Percentiles rank a stretch among this genome's conserved stretches.
These are phyloP conservation scores for Torulaspora indica DNA, from an alignment of 805 yeast species.

Conservation along the genomic window DNA sequence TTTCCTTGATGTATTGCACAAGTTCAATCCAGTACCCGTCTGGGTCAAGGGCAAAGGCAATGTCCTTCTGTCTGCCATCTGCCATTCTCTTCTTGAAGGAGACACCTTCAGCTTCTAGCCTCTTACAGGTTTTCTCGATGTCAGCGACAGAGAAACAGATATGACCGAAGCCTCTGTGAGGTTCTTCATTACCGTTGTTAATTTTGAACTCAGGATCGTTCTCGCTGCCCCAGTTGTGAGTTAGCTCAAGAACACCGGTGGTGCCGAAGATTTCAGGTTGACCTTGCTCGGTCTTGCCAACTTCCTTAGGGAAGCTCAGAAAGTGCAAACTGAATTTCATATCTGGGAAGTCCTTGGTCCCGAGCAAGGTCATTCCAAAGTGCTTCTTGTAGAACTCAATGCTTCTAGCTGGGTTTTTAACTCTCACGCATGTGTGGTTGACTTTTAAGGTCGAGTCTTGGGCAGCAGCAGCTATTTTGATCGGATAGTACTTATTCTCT, in stretches of 20 bases:
- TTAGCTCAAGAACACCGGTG: conserved; percentile 73
- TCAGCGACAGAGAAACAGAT: conserved; percentile 84
- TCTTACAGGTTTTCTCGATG: conserved; percentile 55
- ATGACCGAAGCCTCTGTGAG: conserved; percentile 91
- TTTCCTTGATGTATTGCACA: conserved; percentile 46
- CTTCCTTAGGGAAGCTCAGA: conserved; percentile 44
- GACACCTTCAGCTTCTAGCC: conserved; percentile 58
- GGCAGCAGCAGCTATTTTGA: conserved; percentile 22
- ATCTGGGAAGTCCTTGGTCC: conserved; percentile 48
- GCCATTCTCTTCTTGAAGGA: conserved; percentile 73
- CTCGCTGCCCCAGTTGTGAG: conserved; percentile 75
- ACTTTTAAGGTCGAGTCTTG: conserved; percentile 33
- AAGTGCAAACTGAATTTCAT: conserved; percentile 63
- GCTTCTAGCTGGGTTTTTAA: conserved; percentile 73
- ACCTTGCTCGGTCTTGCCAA: conserved; percentile 41
- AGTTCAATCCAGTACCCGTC: conserved; percentile 97
- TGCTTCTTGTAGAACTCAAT: conserved; percentile 66
- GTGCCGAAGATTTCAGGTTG: conserved; percentile 29
- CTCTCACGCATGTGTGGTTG: conserved; percentile 74
- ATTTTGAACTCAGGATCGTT: conserved; percentile 49
- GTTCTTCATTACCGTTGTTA: conserved; percentile 80
- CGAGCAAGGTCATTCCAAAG: conserved; percentile 67
- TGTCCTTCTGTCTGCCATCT: conserved; percentile 89
- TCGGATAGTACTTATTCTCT: conserved; percentile 13
- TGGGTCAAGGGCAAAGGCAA: conserved; percentile 93